Evolutionary conservation across 1,139 yeast genomes (phyloP).

Genomic region (Yamadazyma mexicana): DNA sequence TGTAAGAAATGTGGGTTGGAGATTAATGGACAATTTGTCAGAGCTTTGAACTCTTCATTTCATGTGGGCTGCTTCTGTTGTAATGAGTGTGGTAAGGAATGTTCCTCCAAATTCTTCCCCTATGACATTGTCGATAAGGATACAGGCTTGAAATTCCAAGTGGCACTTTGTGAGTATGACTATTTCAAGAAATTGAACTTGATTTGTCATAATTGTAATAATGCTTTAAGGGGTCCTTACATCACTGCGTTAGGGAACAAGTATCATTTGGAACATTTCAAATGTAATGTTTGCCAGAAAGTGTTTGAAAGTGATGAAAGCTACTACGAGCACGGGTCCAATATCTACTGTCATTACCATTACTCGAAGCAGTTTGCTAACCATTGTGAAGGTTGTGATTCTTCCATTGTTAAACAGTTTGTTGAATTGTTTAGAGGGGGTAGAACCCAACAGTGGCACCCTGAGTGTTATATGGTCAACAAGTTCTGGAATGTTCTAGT

Average conservation of each 20-base stretch:
- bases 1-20: slow-evolving; percentile 67
- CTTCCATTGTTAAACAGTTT: slow-evolving; percentile 89
- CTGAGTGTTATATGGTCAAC: slow-evolving; percentile 97
- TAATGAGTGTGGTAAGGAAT: slow-evolving; percentile 73
- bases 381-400: slow-evolving; percentile 90
- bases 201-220: slow-evolving; percentile 80
- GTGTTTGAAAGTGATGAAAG: slow-evolving; percentile 93
- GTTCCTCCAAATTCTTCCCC: slow-evolving; percentile 74
- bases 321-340: slow-evolving; percentile 83
- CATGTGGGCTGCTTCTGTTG: slow-evolving; percentile 90
- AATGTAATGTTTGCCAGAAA: slow-evolving; percentile 82
- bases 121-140: slow-evolving; percentile 41
- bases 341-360: slow-evolving; percentile 88
- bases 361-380: slow-evolving; percentile 83
- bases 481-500: slow-evolving; percentile 93
- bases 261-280: slow-evolving; percentile 94
- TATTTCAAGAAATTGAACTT: slow-evolving; percentile 82
- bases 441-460: slow-evolving; percentile 97
- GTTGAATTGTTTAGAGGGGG: slow-evolving; percentile 93
- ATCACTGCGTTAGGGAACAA: slow-evolving; percentile 91
- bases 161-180: slow-evolving; percentile 90
- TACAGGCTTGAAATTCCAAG: slow-evolving; percentile 39
- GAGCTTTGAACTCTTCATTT: slow-evolving; percentile 77
- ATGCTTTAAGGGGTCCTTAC: slow-evolving; percentile 88
- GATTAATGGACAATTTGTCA: slow-evolving; percentile 78